A percentile compares a stretch with the other conserved stretches of the same genome.
These are phyloP conservation scores for Ustilago xerochloae DNA, from an alignment of 1,284 basidiomycete genomes.

Conservation along the genomic window DNA sequence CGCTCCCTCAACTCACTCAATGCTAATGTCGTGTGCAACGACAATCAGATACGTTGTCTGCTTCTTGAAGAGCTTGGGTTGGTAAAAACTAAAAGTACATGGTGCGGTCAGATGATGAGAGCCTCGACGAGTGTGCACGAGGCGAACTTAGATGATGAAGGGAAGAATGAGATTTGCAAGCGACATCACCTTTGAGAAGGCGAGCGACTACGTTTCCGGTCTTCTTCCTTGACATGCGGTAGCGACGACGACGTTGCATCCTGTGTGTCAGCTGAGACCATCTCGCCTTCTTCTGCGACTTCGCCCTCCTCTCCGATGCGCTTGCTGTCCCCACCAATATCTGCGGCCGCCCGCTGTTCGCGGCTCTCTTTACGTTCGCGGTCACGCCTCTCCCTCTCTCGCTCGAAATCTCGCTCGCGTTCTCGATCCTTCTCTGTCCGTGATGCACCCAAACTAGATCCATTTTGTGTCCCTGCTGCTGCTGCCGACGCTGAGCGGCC, in stretches of 20 bases:
- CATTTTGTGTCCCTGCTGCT: constrained; percentile 3
- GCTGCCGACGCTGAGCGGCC: constrained; percentile 5
- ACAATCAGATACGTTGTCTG: not conserved
- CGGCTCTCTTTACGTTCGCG: constrained; percentile 47
- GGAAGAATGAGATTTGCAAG: too few species aligned
- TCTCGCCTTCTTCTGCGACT: constrained; percentile 33
- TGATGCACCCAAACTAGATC: constrained; percentile 1
- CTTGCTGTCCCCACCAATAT: constrained; percentile 9
- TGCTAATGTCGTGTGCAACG: not conserved
- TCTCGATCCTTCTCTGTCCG: constrained; percentile 39
- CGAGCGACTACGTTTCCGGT: constrained; percentile 47
- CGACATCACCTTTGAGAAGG: constrained; percentile 21
- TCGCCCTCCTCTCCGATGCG: constrained; percentile 37
- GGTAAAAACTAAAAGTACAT: constrained; percentile 19
- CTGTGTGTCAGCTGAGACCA: constrained; percentile 14
- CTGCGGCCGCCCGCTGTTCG: constrained; percentile 29
- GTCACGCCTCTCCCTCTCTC: constrained; percentile 45
- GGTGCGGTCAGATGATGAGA: not conserved
- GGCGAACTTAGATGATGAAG: not conserved
- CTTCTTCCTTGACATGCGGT: constrained; percentile 31
- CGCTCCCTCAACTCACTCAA: too few species aligned
- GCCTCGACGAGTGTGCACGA: not conserved
- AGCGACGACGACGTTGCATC: constrained; percentile 7
- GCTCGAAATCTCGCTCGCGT: constrained; percentile 45
- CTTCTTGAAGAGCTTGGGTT: not conserved